A percentile compares a stretch with the other conserved stretches of the same genome.
These are phyloP conservation scores for Hibiscus trionum DNA, from an alignment of 345 rosid species.

Conservation along the genomic window DNA sequence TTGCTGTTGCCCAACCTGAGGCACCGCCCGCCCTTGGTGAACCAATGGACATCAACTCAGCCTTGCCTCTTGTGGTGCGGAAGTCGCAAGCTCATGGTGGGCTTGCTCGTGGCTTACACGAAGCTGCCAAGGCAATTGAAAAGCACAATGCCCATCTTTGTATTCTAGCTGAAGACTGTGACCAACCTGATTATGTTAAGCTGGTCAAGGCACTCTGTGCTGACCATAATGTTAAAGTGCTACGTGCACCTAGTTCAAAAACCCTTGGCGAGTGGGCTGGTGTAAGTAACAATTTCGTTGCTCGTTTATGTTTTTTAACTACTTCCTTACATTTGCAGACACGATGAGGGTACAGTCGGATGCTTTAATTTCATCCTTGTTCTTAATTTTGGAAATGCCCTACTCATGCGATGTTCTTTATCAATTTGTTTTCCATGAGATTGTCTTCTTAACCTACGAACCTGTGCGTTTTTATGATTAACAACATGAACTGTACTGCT, in stretches of 20 bases:
- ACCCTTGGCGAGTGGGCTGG: constrained; percentile 91
- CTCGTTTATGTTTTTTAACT: neutral
- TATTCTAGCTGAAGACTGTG: constrained; percentile 72
- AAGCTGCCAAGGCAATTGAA: constrained; percentile 68
- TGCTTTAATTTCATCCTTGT: neutral
- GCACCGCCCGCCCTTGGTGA: constrained; percentile 21
- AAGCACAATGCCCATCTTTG: constrained; percentile 64
- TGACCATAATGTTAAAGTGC: constrained; percentile 53
- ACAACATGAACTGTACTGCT: neutral
- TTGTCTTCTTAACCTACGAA: neutral
- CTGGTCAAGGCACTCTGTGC: constrained; percentile 65
- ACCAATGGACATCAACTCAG: constrained; percentile 70
- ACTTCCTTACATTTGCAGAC: neutral
- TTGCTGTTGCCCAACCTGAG: constrained; percentile 35
- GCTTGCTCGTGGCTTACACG: constrained; percentile 57
- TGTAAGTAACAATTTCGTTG: constrained; percentile 31
- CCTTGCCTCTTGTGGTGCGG: constrained; percentile 55
- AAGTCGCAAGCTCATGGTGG: constrained; percentile 68
- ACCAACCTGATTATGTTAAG: constrained; percentile 67
- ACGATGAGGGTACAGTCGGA: neutral
- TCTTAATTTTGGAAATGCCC: neutral
- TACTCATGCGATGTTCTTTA: neutral
- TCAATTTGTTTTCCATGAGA: neutral
- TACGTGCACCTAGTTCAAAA: constrained; percentile 60
- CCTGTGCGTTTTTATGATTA: neutral